These are phyloP conservation scores for Didymella sp. DNA, from an alignment of 2,329 filamentous ascomycete species.

Conservation along the genomic window DNA sequence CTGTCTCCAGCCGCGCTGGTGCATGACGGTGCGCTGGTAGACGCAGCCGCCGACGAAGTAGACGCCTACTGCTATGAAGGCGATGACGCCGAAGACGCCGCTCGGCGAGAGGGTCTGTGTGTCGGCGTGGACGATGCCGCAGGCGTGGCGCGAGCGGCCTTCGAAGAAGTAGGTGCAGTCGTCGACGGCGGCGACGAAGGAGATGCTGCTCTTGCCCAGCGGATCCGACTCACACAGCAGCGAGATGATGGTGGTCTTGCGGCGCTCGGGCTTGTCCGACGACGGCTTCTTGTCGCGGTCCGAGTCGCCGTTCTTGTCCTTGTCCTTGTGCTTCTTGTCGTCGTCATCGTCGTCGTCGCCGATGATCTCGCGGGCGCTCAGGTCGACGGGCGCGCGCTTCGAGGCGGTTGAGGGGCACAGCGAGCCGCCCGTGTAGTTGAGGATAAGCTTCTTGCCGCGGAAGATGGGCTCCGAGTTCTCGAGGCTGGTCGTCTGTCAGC, in stretches of 20 bases:
- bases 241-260: constrained; percentile 86
- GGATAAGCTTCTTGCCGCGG: constrained; percentile 69
- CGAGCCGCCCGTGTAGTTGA: constrained; percentile 60
- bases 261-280: constrained; percentile 57
- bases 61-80: constrained; percentile 76
- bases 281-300: background rate
- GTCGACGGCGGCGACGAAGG: constrained; percentile 88
- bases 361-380: constrained; percentile 49
- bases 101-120: constrained; percentile 68
- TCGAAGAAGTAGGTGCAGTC: constrained; percentile 97
- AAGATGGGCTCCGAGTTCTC: constrained; percentile 62
- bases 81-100: constrained; percentile 88
- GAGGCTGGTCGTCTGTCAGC: constrained; percentile 51
- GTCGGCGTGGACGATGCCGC: constrained; percentile 70
- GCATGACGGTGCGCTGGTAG: constrained; percentile 92
- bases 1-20: constrained; percentile 94
- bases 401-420: constrained; percentile 51
- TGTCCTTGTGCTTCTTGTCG: constrained; percentile 52
- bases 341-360: constrained; percentile 49
- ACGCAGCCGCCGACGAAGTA: constrained; percentile 93
- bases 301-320: constrained; percentile 43
- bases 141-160: constrained; percentile 83
- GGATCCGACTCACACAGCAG: constrained; percentile 92
- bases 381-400: constrained; percentile 34
- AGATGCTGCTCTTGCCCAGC: constrained; percentile 71